Conservation (phyloP, 495 filamentous ascomycete genomes). For the Hapsidospora chrysogenum region DNA sequence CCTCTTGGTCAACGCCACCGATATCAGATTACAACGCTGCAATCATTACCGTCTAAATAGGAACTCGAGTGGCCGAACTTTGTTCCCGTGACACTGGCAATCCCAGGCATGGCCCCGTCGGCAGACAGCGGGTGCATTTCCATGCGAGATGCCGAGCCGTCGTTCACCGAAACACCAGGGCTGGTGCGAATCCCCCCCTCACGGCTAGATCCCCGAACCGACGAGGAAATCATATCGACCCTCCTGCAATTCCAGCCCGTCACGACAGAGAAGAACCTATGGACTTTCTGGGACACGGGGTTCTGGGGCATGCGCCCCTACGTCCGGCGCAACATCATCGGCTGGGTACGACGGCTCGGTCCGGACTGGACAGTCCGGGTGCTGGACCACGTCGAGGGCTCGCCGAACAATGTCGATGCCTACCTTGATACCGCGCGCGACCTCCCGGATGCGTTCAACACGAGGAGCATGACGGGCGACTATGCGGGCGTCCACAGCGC, state of each 20-base stretch:
- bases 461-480: conserved; percentile 17
- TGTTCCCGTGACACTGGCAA: too few relatives aligned
- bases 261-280: conserved; percentile 21
- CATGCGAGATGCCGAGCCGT: too few relatives aligned
- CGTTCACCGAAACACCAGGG: too few relatives aligned
- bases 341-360: conserved; percentile 14
- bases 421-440: too few relatives aligned
- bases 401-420: conserved; percentile 9
- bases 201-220: conserved; percentile 3
- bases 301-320: conserved; percentile 16
- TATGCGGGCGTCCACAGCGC: conserved; percentile 13
- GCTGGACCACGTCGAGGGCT: conserved; percentile 10
- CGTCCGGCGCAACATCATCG: conserved; percentile 19
- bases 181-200: too few relatives aligned
- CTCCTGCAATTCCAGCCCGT: conserved; percentile 7
- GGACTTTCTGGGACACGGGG: conserved; percentile 25
- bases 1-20: too few relatives aligned
- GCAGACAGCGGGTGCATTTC: too few relatives aligned
- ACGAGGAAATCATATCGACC: conserved; percentile 11
- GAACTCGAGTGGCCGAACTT: too few relatives aligned
- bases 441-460: conserved; percentile 18
- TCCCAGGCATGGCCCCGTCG: too few relatives aligned
- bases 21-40: too few relatives aligned
- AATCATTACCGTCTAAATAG: too few relatives aligned
- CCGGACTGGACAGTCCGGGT: conserved; percentile 15